phyloP scores from a whole-genome alignment of 2,329 filamentous ascomycete genomes.

The Penicillium verrucosum region DNA sequence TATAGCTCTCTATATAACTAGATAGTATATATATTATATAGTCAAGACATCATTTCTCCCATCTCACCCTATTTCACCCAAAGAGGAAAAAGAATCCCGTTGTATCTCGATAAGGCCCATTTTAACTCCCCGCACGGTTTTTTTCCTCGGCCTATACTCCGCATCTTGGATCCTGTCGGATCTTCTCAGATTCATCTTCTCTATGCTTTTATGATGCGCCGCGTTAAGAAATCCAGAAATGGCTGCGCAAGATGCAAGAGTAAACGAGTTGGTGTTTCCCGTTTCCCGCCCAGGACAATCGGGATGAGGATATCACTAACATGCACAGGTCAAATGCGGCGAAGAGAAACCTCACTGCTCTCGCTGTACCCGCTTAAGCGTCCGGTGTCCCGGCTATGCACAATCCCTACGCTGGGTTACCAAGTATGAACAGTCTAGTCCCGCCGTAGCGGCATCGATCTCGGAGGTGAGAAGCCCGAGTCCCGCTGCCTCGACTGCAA shows the following conservation, averaged over 20 bases:
- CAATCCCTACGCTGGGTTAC: slow-evolving; percentile 40
- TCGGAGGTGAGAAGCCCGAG: slow-evolving; percentile 13
- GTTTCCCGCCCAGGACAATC: background rate
- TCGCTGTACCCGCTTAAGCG: slow-evolving; percentile 38
- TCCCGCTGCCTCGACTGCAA: slow-evolving; percentile 12
- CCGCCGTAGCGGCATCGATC: slow-evolving; percentile 8
- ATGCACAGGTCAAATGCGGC: slow-evolving; percentile 39
- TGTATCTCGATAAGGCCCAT: slow-evolving; percentile 7
- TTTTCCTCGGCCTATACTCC: slow-evolving; percentile 2
- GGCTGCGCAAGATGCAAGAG: slow-evolving; percentile 43
- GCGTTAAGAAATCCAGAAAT: slow-evolving; percentile 44
- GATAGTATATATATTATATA: background rate
- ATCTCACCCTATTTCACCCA: background rate
- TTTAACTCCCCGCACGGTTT: slow-evolving; percentile 15
- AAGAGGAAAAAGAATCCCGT: slow-evolving; percentile 18
- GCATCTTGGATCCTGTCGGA: slow-evolving; percentile 7
- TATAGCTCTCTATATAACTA: background rate
- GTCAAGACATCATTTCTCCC: background rate
- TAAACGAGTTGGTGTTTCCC: slow-evolving; percentile 33
- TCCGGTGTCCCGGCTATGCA: slow-evolving; percentile 38
- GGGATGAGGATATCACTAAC: background rate
- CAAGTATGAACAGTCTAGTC: slow-evolving; percentile 28
- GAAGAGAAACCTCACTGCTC: slow-evolving; percentile 39
- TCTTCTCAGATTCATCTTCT: slow-evolving; percentile 2
- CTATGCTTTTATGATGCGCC: slow-evolving; percentile 27